Conservation (phyloP, 352 stramenopile species). For the Globisporangium abappressorium region DNA sequence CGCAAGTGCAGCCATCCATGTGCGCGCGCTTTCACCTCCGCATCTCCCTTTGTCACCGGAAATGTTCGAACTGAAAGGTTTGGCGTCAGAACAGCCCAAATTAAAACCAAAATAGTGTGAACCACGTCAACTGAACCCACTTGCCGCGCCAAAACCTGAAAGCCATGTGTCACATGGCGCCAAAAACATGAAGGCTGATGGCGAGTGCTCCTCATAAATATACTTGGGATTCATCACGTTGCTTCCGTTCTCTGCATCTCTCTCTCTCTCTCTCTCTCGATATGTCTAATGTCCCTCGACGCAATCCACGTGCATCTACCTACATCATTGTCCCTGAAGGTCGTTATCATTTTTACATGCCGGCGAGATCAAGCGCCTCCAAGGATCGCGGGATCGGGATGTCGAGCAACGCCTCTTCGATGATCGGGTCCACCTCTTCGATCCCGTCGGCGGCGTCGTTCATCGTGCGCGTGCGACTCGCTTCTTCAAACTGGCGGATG, state of each 20-base stretch:
- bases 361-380: slow-evolving; percentile 75
- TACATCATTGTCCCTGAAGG: no score
- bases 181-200: background rate
- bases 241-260: background rate
- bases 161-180: background rate
- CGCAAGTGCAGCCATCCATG: slow-evolving; percentile 7
- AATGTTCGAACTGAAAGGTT: background rate
- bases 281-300: background rate
- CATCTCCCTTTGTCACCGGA: background rate
- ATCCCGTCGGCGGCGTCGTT: slow-evolving; percentile 46
- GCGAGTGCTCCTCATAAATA: background rate
- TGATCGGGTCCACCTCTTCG: slow-evolving; percentile 52
- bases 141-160: slow-evolving; percentile 7
- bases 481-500: slow-evolving; percentile 76
- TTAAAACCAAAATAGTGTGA: background rate
- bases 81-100: background rate
- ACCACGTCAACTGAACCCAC: background rate
- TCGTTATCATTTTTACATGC: slow-evolving; percentile 34
- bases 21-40: background rate
- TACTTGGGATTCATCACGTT: background rate
- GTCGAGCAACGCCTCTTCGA: slow-evolving; percentile 66
- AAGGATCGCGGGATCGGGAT: slow-evolving; percentile 68
- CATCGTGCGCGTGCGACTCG: slow-evolving; percentile 57
- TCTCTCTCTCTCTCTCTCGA: background rate
- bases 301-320: no score